Conservation (phyloP, 78 protist genomes). For the Dictyostelium firmibasis region DNA sequence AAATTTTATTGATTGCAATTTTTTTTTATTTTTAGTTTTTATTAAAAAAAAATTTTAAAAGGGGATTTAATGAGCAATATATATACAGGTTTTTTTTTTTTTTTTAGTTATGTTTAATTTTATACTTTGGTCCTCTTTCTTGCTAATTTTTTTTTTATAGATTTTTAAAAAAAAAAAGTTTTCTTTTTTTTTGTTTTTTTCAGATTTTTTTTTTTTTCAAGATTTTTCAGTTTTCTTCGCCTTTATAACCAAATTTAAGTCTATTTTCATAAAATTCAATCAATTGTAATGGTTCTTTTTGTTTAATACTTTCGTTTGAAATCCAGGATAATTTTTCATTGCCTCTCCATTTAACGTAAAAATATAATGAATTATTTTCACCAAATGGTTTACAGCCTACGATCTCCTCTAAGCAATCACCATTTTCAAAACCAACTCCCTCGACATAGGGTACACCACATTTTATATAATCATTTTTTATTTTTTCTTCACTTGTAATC, state of each 20-base stretch:
- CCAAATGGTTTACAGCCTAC: conserved; percentile 9
- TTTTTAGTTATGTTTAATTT: too few relatives aligned
- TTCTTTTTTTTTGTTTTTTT: neutral
- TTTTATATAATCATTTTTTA: neutral
- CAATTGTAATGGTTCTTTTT: neutral
- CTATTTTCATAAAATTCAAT: conserved; percentile 15
- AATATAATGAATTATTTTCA: neutral
- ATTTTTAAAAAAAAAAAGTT: neutral
- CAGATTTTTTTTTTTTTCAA: neutral
- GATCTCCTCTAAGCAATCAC: neutral
- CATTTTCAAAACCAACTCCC: conserved; percentile 3
- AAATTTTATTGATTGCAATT: too few relatives aligned
- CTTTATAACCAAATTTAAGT: neutral
- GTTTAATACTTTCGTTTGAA: neutral
- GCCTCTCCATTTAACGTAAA: neutral
- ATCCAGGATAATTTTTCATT: neutral
- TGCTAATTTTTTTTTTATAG: too few relatives aligned
- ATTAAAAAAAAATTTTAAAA: too few relatives aligned
- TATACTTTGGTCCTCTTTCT: too few relatives aligned
- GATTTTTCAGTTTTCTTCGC: neutral
- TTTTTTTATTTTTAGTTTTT: too few relatives aligned
- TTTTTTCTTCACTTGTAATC: neutral
- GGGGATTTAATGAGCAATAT: too few relatives aligned
- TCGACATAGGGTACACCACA: neutral
- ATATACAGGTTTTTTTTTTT: too few relatives aligned